Conservation (phyloP, 192 early-diverging fungal species). For the Phycomyces blakesleeanus region DNA sequence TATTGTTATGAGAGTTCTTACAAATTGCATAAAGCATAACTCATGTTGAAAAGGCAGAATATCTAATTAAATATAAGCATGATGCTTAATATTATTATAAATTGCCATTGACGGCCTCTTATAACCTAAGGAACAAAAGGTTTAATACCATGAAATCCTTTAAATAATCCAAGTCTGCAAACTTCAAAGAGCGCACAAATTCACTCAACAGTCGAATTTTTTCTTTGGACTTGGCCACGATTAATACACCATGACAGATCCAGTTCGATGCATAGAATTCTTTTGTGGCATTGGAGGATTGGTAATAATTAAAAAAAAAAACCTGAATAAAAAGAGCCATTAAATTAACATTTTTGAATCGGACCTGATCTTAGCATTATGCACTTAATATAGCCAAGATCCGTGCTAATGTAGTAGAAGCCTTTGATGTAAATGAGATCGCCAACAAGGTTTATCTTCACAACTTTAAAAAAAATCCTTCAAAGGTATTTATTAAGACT, state of each 20-base stretch:
- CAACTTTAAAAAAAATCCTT: conserved; percentile 23
- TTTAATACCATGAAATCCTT: too few relatives aligned
- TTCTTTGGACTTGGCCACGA: neutral
- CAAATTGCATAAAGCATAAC: too few relatives aligned
- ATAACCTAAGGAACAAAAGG: too few relatives aligned
- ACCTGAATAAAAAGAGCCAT: neutral
- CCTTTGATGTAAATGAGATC: conserved; percentile 90
- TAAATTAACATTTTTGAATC: neutral
- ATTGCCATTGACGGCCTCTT: too few relatives aligned
- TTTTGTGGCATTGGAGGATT: conserved; percentile 62
- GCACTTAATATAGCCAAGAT: conserved; percentile 63
- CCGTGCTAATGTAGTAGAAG: conserved; percentile 60
- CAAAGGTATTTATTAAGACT: neutral
- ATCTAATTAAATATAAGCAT: too few relatives aligned
- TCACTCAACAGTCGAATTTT: neutral
- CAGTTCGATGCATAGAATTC: conserved; percentile 43
- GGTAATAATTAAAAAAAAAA: conserved; percentile 27
- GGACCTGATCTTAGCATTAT: conserved; percentile 67
- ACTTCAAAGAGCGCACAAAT: neutral
- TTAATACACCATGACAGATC: conserved; percentile 9
- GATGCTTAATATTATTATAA: too few relatives aligned
- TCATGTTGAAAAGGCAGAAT: too few relatives aligned
- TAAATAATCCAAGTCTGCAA: too few relatives aligned
- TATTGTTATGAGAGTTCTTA: too few relatives aligned
- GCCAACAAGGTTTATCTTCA: conserved; percentile 60